Evolutionary conservation across 2,329 filamentous ascomycete genomes (phyloP), one percentile per base, ranked within the genome.

Genomic region (Ascochyta lentis): DNA sequence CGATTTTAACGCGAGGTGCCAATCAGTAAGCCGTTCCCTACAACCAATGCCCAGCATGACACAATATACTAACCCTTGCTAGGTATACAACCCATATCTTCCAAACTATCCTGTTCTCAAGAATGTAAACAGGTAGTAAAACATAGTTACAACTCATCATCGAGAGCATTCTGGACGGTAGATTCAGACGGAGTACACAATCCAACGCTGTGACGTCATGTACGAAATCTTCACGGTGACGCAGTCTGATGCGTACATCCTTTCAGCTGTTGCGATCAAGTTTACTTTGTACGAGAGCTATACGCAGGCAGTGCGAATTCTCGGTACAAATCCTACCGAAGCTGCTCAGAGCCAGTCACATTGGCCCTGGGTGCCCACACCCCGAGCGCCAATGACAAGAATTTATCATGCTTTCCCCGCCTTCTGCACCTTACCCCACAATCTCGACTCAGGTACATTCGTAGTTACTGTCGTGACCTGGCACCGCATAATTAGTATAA

Each of bases 1-100:
- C 5, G 75, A 76, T 23, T 75, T 66, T 49, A 77, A 77, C 44
- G 58, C 43, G 19, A 66, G 64, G 13, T 77, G 76, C 53, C 70
- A 76, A 53, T 55, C 53, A 23, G 53, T 55, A 71, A 53, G 54
- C 38, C 7, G 4, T 67, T 44, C 65, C 31, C 9, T 9, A 9
- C 33, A 8, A 19, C 2, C 6, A 31, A n/a, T 4, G 7, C 12
- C 12, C n/a, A 9, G 6, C 16, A n/a, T 13, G 2, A 13, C 29
- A 8, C 8, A 5, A 6, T 16, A 26, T 34, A 22, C 39, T 43
- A 7, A 56, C n/a, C 15, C 37, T 16, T 15, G 3, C 26, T 26
- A 59, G 45, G 55, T 60, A 5, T 69, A 68, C 43, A 65, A 69
- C 40, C 65, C 61, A 9, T 59, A 65, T 16, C 44, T 64, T 2